Evolutionary conservation across 257 asterid genomes (phyloP).

Genomic region (Osmanthus fragrans): DNA sequence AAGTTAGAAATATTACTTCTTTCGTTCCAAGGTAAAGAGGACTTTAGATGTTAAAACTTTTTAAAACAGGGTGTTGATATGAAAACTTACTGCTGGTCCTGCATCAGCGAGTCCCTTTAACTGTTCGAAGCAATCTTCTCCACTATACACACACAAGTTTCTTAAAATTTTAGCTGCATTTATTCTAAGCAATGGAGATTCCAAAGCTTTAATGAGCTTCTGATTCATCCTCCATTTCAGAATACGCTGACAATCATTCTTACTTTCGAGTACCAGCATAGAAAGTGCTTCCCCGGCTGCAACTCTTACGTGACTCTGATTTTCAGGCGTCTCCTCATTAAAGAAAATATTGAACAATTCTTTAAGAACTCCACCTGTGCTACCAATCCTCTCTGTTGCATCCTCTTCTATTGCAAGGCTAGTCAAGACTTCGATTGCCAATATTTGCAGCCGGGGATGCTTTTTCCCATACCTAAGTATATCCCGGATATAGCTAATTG

Average conservation of each 20-base stretch:
- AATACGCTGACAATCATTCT: slow-evolving; percentile 48
- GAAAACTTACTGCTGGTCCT: slow-evolving; percentile 63
- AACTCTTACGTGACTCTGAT: slow-evolving; percentile 44
- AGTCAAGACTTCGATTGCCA: slow-evolving; percentile 74
- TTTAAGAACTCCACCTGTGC: slow-evolving; percentile 76
- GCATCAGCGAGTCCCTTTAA: slow-evolving; percentile 53
- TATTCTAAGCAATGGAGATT: slow-evolving; percentile 50
- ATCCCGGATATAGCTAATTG: slow-evolving; percentile 73
- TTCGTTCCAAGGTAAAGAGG: not conserved
- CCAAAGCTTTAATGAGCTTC: slow-evolving; percentile 57
- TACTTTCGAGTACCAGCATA: slow-evolving; percentile 72
- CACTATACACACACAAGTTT: slow-evolving; percentile 70
- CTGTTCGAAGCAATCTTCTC: slow-evolving; percentile 48
- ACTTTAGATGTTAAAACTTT: not conserved
- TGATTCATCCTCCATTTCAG: slow-evolving; percentile 44
- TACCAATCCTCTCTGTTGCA: slow-evolving; percentile 81
- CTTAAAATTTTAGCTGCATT: slow-evolving; percentile 72
- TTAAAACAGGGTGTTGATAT: not conserved
- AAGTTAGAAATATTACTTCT: not conserved
- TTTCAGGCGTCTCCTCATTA: slow-evolving; percentile 37
- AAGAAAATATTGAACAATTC: slow-evolving; percentile 65
- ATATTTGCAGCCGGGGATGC: slow-evolving; percentile 60
- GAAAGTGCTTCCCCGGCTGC: slow-evolving; percentile 90
- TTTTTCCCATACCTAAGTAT: slow-evolving; percentile 60
- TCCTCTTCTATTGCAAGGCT: slow-evolving; percentile 77